Percentiles rank a stretch among this genome's conserved stretches.
Conservation (phyloP, 192 early-diverging fungal genomes). For the Linderina pennispora region DNA sequence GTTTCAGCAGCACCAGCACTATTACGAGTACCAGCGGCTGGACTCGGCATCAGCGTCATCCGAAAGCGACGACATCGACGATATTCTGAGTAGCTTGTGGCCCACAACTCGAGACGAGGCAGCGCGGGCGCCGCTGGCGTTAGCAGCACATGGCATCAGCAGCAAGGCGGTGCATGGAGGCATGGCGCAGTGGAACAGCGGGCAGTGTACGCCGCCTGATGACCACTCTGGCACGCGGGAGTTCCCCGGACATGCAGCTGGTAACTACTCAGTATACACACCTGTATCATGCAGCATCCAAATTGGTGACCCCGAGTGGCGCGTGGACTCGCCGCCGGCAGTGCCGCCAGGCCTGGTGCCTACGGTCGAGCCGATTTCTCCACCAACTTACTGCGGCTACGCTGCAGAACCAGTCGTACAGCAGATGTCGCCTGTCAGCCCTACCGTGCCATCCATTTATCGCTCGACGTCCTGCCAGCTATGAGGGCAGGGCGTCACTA, state of each 20-base stretch:
- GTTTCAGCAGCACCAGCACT: not conserved
- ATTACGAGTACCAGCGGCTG: not conserved
- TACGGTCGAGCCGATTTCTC: not conserved
- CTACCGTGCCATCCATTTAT: too few relatives aligned
- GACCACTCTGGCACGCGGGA: conserved; percentile 4
- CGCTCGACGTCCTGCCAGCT: too few relatives aligned
- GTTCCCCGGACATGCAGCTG: not conserved
- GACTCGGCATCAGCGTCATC: conserved; percentile 1
- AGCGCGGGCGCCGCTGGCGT: too few relatives aligned
- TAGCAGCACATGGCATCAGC: not conserved
- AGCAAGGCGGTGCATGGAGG: too few relatives aligned
- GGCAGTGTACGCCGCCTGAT: conserved; percentile 30
- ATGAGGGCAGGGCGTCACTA: too few relatives aligned
- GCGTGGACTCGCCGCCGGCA: conserved; percentile 37
- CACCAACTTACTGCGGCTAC: not conserved
- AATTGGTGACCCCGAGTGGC: conserved; percentile 47
- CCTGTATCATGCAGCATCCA: conserved; percentile 20
- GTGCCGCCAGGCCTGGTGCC: conserved; percentile 1
- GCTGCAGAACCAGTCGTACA: not conserved
- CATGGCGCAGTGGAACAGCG: conserved; percentile 4
- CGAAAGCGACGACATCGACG: conserved; percentile 42
- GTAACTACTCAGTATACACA: not conserved
- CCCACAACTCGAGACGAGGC: conserved; percentile 12
- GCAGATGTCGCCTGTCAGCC: not conserved
- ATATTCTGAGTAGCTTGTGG: conserved; percentile 42